phyloP scores from a whole-genome alignment of 306 rosid species.

The Prunus dulcis region DNA sequence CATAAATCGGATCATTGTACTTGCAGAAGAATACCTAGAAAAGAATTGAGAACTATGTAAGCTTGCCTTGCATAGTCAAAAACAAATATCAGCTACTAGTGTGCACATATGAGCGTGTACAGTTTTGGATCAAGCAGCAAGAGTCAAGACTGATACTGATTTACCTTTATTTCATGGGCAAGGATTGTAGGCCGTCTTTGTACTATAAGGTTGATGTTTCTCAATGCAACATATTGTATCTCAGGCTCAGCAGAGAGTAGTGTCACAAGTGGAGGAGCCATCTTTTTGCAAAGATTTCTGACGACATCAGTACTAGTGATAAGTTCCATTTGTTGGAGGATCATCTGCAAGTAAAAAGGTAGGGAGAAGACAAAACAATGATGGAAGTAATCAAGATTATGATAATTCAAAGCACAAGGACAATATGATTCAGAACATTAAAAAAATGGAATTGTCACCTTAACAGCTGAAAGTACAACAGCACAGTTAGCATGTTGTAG shows the following conservation, averaged over 20 bases:
- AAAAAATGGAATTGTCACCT: slow-evolving; percentile 46
- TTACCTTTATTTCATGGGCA: slow-evolving; percentile 99
- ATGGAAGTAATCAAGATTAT: neutral
- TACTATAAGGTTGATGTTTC: slow-evolving; percentile 97
- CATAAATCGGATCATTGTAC: slow-evolving; percentile 98
- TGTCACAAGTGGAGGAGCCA: slow-evolving; percentile 99
- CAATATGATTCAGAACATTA: slow-evolving; percentile 19
- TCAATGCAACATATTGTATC: slow-evolving; percentile 96
- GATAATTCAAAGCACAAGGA: slow-evolving; percentile 18
- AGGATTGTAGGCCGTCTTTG: slow-evolving; percentile 98
- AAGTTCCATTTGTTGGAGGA: slow-evolving; percentile 99
- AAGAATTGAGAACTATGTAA: slow-evolving; percentile 22
- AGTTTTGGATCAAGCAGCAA: slow-evolving; percentile 14
- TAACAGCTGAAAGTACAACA: slow-evolving; percentile 96
- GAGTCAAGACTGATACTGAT: neutral
- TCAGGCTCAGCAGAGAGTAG: slow-evolving; percentile 98
- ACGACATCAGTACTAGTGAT: slow-evolving; percentile 93
- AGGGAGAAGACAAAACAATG: slow-evolving; percentile 20
- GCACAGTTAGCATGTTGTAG: slow-evolving; percentile 99
- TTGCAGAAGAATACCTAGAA: slow-evolving; percentile 96
- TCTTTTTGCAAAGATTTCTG: slow-evolving; percentile 98
- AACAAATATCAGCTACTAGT: neutral
- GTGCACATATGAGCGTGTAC: slow-evolving; percentile 5
- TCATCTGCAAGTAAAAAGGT: slow-evolving; percentile 62
- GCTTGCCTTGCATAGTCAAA: slow-evolving; percentile 11